These are phyloP conservation scores for Sugiyamaella chiloensis DNA, from an alignment of 805 yeast genomes.

Conservation along the genomic window DNA sequence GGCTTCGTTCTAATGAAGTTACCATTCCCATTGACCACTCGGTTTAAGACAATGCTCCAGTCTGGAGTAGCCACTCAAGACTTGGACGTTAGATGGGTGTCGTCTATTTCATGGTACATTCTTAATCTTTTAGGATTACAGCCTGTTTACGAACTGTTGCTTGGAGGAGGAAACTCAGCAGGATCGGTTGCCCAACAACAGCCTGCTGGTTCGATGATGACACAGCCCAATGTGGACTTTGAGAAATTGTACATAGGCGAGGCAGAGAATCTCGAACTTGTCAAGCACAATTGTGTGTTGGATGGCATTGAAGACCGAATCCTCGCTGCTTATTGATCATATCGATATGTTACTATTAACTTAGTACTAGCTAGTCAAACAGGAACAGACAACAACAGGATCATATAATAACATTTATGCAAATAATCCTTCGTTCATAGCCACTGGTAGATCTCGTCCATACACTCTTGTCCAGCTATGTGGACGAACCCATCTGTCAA, in stretches of 20 bases:
- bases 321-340: slow-evolving; percentile 15
- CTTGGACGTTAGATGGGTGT: slow-evolving; percentile 86
- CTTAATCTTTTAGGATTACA: slow-evolving; percentile 80
- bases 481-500: slow-evolving; percentile 50
- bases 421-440: slow-evolving; percentile 75
- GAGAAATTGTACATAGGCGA: slow-evolving; percentile 63
- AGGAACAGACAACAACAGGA: neutral
- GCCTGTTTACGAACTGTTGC: slow-evolving; percentile 69
- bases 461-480: slow-evolving; percentile 82
- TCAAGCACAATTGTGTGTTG: slow-evolving; percentile 53
- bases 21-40: slow-evolving; percentile 87
- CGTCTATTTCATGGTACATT: slow-evolving; percentile 94
- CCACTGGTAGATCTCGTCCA: slow-evolving; percentile 66
- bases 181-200: slow-evolving; percentile 29
- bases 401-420: slow-evolving; percentile 37
- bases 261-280: slow-evolving; percentile 70
- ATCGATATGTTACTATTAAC: neutral
- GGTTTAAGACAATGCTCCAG: slow-evolving; percentile 91
- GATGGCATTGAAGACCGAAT: slow-evolving; percentile 60
- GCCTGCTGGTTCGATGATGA: slow-evolving; percentile 40
- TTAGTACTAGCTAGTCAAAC: neutral
- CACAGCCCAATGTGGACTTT: slow-evolving; percentile 49
- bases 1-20: slow-evolving; percentile 84
- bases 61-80: slow-evolving; percentile 80
- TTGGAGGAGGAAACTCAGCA: slow-evolving; percentile 44